Evolutionary conservation across 129 eudicot species (phyloP), one percentile per base, ranked within the genome.

Genomic region (Centella asiatica): DNA sequence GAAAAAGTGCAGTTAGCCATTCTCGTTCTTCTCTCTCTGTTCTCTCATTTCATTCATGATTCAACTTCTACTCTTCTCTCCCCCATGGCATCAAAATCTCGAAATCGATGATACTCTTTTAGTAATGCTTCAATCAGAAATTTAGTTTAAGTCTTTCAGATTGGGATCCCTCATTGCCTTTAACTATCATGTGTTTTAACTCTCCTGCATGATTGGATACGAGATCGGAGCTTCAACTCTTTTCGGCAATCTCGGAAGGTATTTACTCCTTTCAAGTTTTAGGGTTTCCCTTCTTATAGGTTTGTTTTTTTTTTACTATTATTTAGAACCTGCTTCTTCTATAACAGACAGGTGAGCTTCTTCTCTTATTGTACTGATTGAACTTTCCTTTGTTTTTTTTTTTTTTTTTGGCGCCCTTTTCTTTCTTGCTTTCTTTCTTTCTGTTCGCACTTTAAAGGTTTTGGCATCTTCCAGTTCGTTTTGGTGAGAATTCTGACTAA

Each of bases 401-500:
- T n/a, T n/a, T n/a, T n/a, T n/a, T n/a, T n/a, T n/a, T n/a, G n/a
- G n/a, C n/a, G n/a, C 29, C 47, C 19, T 40, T 62, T 54, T 20
- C 6, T 28, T 60, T 54, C 32, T 62, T 6, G 37, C 31, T 29
- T 47, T 58, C 37, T 64, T 22, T 17, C 5, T 18, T 8, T 18
- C n/a, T 4, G 1, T 3, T 5, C 60, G 62, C 39, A 64, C 55
- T 44, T 18, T 3, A 34, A 85, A 82, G 85, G 84, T 72, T 77
- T 69, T 71, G 80, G 82, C 80, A 50, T 70, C 78, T 70, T 54
- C 70, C 65, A 60, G 78, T 80, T 80, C 79, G 62, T 71, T 83
- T 80, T 67, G 90, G 90, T 83, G 83, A 83, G 90, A 82, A 78
- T 83, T 80, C 72, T 80, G 77, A 75, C 59, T 74, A 77, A 68